Percentiles rank a stretch among this genome's conserved stretches.
phyloP scores from a whole-genome alignment of 208 protist species.

The Acanthamoeba rhysodes region DNA sequence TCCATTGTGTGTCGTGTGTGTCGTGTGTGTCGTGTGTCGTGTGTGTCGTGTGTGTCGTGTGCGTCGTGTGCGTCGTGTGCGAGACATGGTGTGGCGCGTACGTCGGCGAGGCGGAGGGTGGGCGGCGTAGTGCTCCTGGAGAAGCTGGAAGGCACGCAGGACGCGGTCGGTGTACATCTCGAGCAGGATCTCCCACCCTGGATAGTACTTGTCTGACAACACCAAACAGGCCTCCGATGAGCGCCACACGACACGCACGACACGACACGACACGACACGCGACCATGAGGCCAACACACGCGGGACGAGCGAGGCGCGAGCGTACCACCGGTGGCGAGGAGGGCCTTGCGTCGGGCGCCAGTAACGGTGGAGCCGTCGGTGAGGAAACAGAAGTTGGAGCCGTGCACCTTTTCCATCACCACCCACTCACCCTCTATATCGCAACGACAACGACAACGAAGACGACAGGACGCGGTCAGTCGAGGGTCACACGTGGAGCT shows the following conservation, averaged over 20 bases:
- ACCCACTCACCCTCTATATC: conserved; percentile 11
- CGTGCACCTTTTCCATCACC: conserved; percentile 52
- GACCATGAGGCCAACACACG: no score
- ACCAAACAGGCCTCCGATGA: neutral
- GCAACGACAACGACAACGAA: no score
- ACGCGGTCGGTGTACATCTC: neutral
- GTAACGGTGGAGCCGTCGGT: conserved; percentile 1
- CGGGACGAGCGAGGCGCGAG: neutral
- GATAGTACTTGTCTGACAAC: neutral
- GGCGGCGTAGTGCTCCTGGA: neutral
- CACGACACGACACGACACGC: neutral
- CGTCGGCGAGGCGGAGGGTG: neutral
- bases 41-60: neutral
- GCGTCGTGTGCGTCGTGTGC: neutral
- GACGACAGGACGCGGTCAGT: neutral
- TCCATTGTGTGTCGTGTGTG: no score
- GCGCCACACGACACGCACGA: neutral
- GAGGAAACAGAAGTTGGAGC: conserved; percentile 40
- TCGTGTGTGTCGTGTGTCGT: neutral
- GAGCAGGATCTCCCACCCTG: neutral
- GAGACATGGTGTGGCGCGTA: neutral
- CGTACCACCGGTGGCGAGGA: conserved; percentile 7
- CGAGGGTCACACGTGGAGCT: neutral
- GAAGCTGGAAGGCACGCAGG: neutral
- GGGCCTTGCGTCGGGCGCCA: neutral